A percentile compares a stretch with the other conserved stretches of the same genome.
Conservation (phyloP, 306 rosid genomes). For the Vicia villosa region DNA sequence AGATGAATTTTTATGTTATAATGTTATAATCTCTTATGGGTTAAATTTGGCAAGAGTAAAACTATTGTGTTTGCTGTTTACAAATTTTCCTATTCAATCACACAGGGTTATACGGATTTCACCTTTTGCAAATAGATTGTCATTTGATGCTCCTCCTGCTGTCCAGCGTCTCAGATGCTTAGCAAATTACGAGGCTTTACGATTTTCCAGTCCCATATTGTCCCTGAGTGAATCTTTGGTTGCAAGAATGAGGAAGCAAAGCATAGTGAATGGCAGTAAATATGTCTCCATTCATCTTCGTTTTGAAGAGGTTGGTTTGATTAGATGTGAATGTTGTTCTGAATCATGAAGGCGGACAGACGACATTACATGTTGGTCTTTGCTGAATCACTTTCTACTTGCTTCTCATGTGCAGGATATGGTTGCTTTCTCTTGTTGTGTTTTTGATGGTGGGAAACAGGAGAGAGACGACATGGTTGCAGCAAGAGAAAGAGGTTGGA, state of each 20-base stretch:
- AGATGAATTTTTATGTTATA: neutral
- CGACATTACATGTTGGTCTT: conserved; percentile 25
- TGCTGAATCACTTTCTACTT: conserved; percentile 31
- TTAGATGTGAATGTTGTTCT: conserved; percentile 22
- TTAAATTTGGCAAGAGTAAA: conserved; percentile 28
- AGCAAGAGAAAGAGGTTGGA: conserved; percentile 99
- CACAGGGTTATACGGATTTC: conserved; percentile 93
- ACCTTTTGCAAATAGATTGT: conserved; percentile 95
- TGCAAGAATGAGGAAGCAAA: conserved; percentile 72
- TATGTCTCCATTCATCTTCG: conserved; percentile 96
- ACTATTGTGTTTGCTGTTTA: neutral
- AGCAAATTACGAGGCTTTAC: conserved; percentile 86
- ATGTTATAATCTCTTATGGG: conserved; percentile 22
- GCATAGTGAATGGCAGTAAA: conserved; percentile 81
- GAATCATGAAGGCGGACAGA: conserved; percentile 12
- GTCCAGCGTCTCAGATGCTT: conserved; percentile 92
- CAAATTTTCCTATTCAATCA: conserved; percentile 16
- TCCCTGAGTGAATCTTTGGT: conserved; percentile 75
- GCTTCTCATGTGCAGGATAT: conserved; percentile 68
- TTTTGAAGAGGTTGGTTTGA: conserved; percentile 86
- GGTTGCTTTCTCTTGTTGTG: conserved; percentile 99
- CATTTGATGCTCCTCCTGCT: conserved; percentile 93
- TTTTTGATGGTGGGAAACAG: conserved; percentile 84
- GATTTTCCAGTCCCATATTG: conserved; percentile 73
- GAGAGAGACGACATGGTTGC: conserved; percentile 85